Conservation (phyloP, 1,139 yeast genomes). For the Saccharomyces hybrid region DNA sequence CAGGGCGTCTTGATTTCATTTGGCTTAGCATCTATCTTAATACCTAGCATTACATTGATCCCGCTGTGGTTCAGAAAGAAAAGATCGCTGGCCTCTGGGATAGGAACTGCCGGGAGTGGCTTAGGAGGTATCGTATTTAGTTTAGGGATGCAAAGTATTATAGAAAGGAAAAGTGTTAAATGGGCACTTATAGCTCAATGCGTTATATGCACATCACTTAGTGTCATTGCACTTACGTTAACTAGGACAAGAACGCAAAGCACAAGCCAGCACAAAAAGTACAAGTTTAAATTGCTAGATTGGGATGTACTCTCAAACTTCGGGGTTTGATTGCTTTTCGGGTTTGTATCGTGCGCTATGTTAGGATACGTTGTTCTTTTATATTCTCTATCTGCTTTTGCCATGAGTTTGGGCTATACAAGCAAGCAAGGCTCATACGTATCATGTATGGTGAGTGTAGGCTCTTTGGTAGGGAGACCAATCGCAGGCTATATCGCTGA, state of each 20-base stretch:
- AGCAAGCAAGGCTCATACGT: conserved; percentile 50
- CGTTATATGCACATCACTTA: conserved; percentile 35
- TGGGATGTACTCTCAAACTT: conserved; percentile 29
- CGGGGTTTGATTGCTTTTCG: conserved; percentile 39
- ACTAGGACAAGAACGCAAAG: conserved; percentile 39
- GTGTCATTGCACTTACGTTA: conserved; percentile 35
- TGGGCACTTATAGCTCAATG: conserved; percentile 63
- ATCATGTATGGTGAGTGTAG: conserved; percentile 54
- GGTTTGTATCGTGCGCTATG: conserved; percentile 46
- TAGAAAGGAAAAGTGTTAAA: conserved; percentile 42
- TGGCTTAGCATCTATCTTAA: conserved; percentile 48
- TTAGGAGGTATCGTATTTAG: conserved; percentile 41
- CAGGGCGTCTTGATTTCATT: conserved; percentile 59
- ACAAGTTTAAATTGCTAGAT: conserved; percentile 22
- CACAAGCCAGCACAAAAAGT: conserved; percentile 24
- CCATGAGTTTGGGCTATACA: conserved; percentile 50
- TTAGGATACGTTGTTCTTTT: conserved; percentile 53
- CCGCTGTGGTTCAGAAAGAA: conserved; percentile 52
- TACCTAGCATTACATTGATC: conserved; percentile 44
- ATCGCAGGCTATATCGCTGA: conserved; percentile 49
- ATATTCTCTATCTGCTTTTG: conserved; percentile 54
- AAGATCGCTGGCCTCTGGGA: conserved; percentile 46
- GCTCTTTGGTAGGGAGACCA: conserved; percentile 60
- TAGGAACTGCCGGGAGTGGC: conserved; percentile 48
- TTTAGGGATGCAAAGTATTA: conserved; percentile 33